phyloP scores from a whole-genome alignment of 306 rosid genomes.

The Carpinus fangiana region DNA sequence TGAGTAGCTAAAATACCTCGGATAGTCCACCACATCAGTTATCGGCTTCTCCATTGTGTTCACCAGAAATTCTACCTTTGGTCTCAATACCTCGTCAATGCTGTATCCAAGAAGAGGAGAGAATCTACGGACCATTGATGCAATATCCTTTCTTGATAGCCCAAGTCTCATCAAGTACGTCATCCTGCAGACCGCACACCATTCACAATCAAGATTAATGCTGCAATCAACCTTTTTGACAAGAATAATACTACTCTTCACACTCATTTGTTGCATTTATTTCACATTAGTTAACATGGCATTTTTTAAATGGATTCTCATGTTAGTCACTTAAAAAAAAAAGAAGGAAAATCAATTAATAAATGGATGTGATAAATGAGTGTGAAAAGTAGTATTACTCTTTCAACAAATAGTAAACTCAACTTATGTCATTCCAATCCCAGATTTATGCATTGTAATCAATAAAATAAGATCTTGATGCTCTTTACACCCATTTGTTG shows the following conservation, averaged over 20 bases:
- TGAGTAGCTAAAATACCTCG: conserved; percentile 93
- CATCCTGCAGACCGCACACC: conserved; percentile 47
- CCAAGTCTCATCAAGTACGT: conserved; percentile 68
- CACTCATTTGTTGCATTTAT: too few species aligned
- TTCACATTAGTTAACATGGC: too few species aligned
- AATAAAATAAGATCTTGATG: conserved; percentile 4
- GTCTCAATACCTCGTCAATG: conserved; percentile 73
- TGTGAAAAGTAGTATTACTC: too few species aligned
- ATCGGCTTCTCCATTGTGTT: conserved; percentile 76
- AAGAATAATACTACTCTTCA: not conserved
- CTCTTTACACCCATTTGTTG: too few species aligned
- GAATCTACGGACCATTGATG: conserved; percentile 72
- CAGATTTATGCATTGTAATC: conserved; percentile 14
- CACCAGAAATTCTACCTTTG: conserved; percentile 74
- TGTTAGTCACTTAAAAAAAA: too few species aligned
- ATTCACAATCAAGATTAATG: conserved; percentile 27
- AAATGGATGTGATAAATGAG: too few species aligned
- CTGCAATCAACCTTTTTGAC: not conserved
- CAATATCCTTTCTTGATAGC: conserved; percentile 60
- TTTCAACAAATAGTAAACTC: not conserved
- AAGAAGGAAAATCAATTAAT: too few species aligned
- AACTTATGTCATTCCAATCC: not conserved
- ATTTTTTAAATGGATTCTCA: too few species aligned
- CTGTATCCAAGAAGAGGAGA: conserved; percentile 85
- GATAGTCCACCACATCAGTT: conserved; percentile 76